Conservation (phyloP, 1,139 yeast species). For the Hyphopichia khmerensis region DNA sequence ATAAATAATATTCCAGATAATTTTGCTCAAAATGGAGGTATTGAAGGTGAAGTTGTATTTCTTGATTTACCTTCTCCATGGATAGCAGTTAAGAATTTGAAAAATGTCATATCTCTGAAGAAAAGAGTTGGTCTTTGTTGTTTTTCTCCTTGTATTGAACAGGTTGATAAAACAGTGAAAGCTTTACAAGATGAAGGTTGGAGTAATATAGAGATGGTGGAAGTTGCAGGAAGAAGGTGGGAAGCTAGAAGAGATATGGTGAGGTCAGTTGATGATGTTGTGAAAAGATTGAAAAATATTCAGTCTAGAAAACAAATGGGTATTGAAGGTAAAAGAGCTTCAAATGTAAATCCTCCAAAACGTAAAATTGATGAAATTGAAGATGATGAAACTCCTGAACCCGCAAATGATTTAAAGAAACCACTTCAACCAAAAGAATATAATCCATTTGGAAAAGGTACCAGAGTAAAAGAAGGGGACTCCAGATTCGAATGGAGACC, state of each 20-base stretch:
- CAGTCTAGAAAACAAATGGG: constrained; percentile 75
- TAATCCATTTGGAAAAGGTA: constrained; percentile 90
- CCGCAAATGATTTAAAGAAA: constrained; percentile 6
- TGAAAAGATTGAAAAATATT: constrained; percentile 78
- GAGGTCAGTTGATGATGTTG: constrained; percentile 74
- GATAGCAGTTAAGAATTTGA: constrained; percentile 85
- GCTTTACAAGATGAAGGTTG: constrained; percentile 76
- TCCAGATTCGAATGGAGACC: constrained; percentile 73
- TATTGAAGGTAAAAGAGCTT: constrained; percentile 55
- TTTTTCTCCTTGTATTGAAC: constrained; percentile 97
- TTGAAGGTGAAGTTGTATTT: constrained; percentile 72
- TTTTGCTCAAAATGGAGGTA: constrained; percentile 22
- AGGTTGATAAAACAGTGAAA: constrained; percentile 81
- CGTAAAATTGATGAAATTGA: constrained; percentile 15
- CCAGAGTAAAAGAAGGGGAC: constrained; percentile 84
- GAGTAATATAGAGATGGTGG: constrained; percentile 92
- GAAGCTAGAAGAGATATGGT: constrained; percentile 92
- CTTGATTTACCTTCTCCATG: constrained; percentile 96
- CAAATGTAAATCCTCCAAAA: constrained; percentile 12
- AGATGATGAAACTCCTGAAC: constrained; percentile 8
- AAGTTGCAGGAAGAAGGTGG: constrained; percentile 82
- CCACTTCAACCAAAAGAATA: constrained; percentile 46
- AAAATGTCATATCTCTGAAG: constrained; percentile 54
- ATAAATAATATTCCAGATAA: constrained; percentile 37
- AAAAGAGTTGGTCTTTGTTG: constrained; percentile 76